Evolutionary conservation across 2,329 filamentous ascomycete species (phyloP).

Genomic region (Paecilomyces sp.): DNA sequence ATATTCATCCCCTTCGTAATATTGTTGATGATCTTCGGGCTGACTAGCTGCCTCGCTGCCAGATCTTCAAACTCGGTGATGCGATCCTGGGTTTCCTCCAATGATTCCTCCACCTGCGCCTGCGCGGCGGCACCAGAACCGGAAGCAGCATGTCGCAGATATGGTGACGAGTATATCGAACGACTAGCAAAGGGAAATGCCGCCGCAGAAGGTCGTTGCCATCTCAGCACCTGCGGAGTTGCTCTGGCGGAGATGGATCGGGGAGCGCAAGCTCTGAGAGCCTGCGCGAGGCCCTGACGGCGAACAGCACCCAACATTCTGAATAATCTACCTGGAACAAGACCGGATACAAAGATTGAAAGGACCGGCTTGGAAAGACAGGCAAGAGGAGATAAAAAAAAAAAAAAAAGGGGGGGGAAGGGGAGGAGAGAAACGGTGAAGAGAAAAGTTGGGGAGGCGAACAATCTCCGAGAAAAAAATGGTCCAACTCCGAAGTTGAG

Average conservation of each 20-base stretch:
- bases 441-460: not conserved
- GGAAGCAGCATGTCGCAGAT: slow-evolving; percentile 16
- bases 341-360: not conserved
- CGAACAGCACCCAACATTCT: slow-evolving; percentile 33
- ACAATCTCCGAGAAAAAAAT: not conserved
- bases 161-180: slow-evolving; percentile 24
- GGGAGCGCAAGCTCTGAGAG: slow-evolving; percentile 25
- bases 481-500: not conserved
- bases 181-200: slow-evolving; percentile 12
- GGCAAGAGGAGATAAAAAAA: not conserved
- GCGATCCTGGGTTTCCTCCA: slow-evolving; percentile 8
- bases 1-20: slow-evolving; percentile 69
- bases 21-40: slow-evolving; percentile 57
- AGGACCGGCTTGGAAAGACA: not conserved
- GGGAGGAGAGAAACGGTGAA: not conserved
- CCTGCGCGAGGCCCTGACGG: slow-evolving; percentile 30
- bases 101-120: slow-evolving; percentile 9
- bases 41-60: slow-evolving; percentile 40
- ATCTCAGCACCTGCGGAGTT: slow-evolving; percentile 21
- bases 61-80: slow-evolving; percentile 35
- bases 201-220: slow-evolving; percentile 14
- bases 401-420: not conserved
- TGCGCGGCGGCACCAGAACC: slow-evolving; percentile 12
- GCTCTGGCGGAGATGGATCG: slow-evolving; percentile 19
- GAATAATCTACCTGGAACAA: not conserved